Conservation (phyloP, 1,284 basidiomycete species). For the Hymenochaete sp. region DNA sequence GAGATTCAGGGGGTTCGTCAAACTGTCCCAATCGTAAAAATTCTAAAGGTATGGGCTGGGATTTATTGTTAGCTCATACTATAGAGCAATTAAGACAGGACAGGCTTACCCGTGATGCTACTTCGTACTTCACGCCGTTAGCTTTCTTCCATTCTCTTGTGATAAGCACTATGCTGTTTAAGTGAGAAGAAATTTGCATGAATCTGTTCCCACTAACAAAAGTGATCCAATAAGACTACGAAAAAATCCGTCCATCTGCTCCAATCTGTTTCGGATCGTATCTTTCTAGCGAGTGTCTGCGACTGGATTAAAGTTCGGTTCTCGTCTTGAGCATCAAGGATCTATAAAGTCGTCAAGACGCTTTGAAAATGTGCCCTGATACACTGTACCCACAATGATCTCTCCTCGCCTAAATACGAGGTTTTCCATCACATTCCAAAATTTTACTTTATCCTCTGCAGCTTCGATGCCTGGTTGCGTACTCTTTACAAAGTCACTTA, state of each 20-base stretch:
- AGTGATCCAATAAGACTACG: constrained; percentile 69
- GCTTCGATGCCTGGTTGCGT: constrained; percentile 78
- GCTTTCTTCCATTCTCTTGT: constrained; percentile 49
- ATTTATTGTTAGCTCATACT: constrained; percentile 7
- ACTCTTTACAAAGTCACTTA: constrained; percentile 63
- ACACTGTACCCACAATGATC: constrained; percentile 46
- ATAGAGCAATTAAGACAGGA: constrained; percentile 20
- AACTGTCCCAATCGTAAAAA: constrained; percentile 66
- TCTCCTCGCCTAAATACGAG: constrained; percentile 67
- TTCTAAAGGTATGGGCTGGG: constrained; percentile 65
- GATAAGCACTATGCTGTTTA: constrained; percentile 42
- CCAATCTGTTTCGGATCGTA: constrained; percentile 49
- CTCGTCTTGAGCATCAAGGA: constrained; percentile 70
- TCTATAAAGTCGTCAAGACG: constrained; percentile 34
- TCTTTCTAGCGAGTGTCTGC: constrained; percentile 46
- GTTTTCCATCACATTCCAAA: constrained; percentile 69
- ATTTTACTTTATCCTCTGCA: constrained; percentile 76
- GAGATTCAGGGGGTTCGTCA: constrained; percentile 43
- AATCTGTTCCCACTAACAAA: constrained; percentile 36
- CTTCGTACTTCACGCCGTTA: constrained; percentile 41
- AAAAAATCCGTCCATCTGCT: constrained; percentile 58
- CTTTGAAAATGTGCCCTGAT: not conserved
- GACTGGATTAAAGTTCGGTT: constrained; percentile 60
- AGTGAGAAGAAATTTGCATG: not conserved
- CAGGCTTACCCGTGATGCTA: constrained; percentile 51